A percentile compares a stretch with the other conserved stretches of the same genome.
phyloP scores from a whole-genome alignment of 2,329 filamentous ascomycete genomes.

The Graphilbum sp. region DNA sequence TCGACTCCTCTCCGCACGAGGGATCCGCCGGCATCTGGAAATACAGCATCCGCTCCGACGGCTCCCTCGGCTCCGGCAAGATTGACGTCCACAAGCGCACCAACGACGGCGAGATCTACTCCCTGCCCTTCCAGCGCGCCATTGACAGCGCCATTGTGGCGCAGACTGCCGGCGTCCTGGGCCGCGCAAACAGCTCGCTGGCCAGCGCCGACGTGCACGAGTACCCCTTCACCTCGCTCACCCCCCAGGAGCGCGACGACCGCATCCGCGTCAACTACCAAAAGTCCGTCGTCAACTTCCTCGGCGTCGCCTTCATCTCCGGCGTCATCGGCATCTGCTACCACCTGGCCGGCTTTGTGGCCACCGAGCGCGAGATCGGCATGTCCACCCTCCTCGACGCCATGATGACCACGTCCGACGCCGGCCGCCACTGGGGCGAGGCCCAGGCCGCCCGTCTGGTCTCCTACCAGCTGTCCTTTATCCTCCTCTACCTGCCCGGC shows the following conservation, averaged over 20 bases:
- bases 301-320: slow-evolving; percentile 66
- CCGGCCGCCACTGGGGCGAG: slow-evolving; percentile 46
- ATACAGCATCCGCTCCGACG: slow-evolving; percentile 69
- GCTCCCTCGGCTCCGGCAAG: slow-evolving; percentile 44
- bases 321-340: slow-evolving; percentile 71
- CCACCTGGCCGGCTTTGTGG: slow-evolving; percentile 73
- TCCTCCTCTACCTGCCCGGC: slow-evolving; percentile 61
- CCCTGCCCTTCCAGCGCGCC: slow-evolving; percentile 59
- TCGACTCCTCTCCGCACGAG: slow-evolving; percentile 58
- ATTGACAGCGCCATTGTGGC: slow-evolving; percentile 57
- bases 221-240: slow-evolving; percentile 62
- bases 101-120: slow-evolving; percentile 65
- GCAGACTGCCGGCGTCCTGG: slow-evolving; percentile 20
- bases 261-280: slow-evolving; percentile 56
- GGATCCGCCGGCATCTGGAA: slow-evolving; percentile 58
- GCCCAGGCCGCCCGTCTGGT: slow-evolving; percentile 63
- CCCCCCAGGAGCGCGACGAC: slow-evolving; percentile 46
- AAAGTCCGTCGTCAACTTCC: slow-evolving; percentile 53
- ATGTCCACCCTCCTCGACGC: slow-evolving; percentile 82
- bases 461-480: slow-evolving; percentile 66
- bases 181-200: slow-evolving; percentile 13
- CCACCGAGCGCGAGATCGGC: slow-evolving; percentile 68
- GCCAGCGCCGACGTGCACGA: slow-evolving; percentile 27
- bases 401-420: slow-evolving; percentile 57
- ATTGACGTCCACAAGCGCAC: slow-evolving; percentile 46